Percentiles rank a stretch among this genome's conserved stretches.
Evolutionary conservation across 139 green algal genomes (phyloP).

Genomic region (Chlamydomonas sphaeroides): DNA sequence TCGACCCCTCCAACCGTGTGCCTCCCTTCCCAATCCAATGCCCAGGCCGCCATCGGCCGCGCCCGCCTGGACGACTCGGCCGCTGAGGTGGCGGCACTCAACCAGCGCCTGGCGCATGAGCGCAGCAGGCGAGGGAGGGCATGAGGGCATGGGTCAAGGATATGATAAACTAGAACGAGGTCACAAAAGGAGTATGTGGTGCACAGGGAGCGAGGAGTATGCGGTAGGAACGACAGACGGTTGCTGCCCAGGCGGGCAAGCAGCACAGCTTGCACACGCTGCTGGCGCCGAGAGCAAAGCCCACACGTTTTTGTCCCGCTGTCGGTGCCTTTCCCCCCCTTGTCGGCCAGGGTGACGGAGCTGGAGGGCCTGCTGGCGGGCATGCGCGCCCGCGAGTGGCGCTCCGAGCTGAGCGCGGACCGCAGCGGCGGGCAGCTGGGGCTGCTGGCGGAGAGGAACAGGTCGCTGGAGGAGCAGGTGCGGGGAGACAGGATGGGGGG

Average conservation of each 20-base stretch:
- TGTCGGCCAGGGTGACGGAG: constrained; percentile 53
- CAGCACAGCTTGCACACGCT: too few relatives aligned
- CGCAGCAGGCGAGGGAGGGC: constrained; percentile 45
- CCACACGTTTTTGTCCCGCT: not conserved
- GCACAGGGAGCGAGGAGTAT: too few relatives aligned
- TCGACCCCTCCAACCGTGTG: not conserved
- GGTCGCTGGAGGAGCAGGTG: constrained; percentile 64
- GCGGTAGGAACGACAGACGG: too few relatives aligned
- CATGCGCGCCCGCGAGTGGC: constrained; percentile 70
- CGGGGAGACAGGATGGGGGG: not conserved
- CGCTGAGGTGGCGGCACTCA: constrained; percentile 45
- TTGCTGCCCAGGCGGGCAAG: too few relatives aligned
- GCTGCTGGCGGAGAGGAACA: constrained; percentile 56
- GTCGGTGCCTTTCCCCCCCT: too few relatives aligned
- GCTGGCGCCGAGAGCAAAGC: too few relatives aligned
- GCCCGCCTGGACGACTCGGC: constrained; percentile 52
- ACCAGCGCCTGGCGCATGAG: constrained; percentile 62
- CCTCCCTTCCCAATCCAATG: too few relatives aligned
- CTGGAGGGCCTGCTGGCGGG: constrained; percentile 75
- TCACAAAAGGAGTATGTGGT: too few relatives aligned
- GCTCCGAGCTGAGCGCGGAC: constrained; percentile 50
- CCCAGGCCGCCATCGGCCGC: constrained; percentile 35
- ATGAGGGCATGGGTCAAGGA: not conserved
- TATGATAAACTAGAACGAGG: too few relatives aligned
- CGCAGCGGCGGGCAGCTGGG: constrained; percentile 51